Conservation (phyloP, 106 monocot species). For the Phalaenopsis aphrodite region DNA sequence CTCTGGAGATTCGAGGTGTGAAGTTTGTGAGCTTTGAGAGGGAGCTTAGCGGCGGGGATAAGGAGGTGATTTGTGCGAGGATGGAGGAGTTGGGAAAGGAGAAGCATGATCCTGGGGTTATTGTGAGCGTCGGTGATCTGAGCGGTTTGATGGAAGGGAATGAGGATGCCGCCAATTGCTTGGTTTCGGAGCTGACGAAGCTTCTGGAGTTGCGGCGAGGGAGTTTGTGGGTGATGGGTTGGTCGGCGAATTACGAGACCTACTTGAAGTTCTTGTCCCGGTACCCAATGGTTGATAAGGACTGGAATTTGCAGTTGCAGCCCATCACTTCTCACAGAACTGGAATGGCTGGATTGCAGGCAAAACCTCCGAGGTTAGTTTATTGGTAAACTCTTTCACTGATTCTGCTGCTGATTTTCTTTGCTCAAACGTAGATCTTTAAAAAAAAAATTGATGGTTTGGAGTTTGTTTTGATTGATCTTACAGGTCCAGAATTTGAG, state of each 20-base stretch:
- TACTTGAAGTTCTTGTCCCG: conserved; percentile 37
- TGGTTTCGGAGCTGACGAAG: conserved; percentile 47
- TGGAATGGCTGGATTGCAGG: conserved; percentile 4
- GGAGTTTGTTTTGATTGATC: not conserved
- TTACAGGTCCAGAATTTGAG: not conserved
- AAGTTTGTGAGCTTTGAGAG: conserved; percentile 19
- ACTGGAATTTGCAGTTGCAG: conserved; percentile 31
- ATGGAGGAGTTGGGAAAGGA: conserved; percentile 18
- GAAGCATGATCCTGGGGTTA: conserved; percentile 17
- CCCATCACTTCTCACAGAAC: conserved; percentile 22
- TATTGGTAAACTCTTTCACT: not conserved
- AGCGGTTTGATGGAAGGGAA: conserved; percentile 35
- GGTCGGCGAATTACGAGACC: conserved; percentile 63
- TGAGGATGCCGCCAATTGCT: conserved; percentile 11
- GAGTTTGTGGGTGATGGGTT: conserved; percentile 58
- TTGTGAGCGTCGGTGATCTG: conserved; percentile 57
- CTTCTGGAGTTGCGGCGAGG: conserved; percentile 25
- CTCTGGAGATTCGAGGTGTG: conserved; percentile 29
- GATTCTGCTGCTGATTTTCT: not conserved
- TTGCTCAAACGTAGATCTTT: not conserved
- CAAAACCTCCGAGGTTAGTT: conserved; percentile 16
- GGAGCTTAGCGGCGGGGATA: conserved; percentile 6
- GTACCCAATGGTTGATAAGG: conserved; percentile 22
- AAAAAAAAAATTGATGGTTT: not conserved
- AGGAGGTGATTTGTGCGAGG: not conserved